phyloP scores from a whole-genome alignment of 352 stramenopile species.

The Salisapilia sapeloensis region DNA sequence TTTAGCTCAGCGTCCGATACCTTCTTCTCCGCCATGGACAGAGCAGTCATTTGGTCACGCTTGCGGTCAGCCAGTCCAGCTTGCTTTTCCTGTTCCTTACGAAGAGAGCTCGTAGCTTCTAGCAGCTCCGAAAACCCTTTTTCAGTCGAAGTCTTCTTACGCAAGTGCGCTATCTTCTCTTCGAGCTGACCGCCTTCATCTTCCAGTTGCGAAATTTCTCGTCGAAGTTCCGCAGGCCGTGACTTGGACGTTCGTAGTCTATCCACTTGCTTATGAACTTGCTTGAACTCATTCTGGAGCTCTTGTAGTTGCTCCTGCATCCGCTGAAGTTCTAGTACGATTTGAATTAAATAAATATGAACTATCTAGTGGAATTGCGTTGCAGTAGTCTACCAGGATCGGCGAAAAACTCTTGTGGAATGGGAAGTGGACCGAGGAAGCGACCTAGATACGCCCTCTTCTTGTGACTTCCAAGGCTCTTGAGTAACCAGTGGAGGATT shows the following conservation, averaged over 20 bases:
- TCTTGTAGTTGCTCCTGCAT: conserved; percentile 86
- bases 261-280: conserved; percentile 83
- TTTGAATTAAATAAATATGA: not conserved
- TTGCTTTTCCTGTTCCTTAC: conserved; percentile 90
- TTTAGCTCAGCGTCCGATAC: conserved; percentile 52
- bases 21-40: conserved; percentile 73
- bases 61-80: conserved; percentile 81
- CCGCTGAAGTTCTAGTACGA: conserved; percentile 23
- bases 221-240: conserved; percentile 64
- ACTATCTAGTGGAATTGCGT: conserved; percentile 1
- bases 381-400: conserved; percentile 20
- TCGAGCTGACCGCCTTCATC: conserved; percentile 81
- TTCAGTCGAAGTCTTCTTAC: conserved; percentile 74
- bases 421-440: conserved; percentile 85
- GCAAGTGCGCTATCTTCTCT: conserved; percentile 82
- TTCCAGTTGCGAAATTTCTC: conserved; percentile 86
- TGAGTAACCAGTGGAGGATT: conserved; percentile 86
- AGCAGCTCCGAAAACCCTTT: conserved; percentile 81
- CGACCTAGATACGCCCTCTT: conserved; percentile 88
- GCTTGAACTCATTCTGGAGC: conserved; percentile 88
- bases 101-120: conserved; percentile 78
- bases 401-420: conserved; percentile 87
- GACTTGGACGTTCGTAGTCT: conserved; percentile 60
- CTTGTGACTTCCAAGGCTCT: conserved; percentile 70
- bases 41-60: conserved; percentile 72